phyloP scores from a whole-genome alignment of 768 basidiomycete species.

The Rhodotorula toruloides region DNA sequence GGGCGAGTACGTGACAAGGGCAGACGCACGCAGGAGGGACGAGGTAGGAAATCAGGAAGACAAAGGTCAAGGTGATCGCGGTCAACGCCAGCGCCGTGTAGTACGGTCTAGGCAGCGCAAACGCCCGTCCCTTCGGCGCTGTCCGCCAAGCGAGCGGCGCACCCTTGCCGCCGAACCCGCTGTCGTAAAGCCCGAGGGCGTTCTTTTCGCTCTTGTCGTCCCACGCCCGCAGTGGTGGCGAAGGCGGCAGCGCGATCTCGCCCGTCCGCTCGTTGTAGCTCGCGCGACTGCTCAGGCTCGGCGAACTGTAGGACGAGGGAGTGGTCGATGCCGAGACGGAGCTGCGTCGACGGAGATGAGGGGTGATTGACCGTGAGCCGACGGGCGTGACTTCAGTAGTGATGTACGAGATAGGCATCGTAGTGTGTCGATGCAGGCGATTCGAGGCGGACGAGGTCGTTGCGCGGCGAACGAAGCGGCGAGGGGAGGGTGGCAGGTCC shows the following conservation, averaged over 20 bases:
- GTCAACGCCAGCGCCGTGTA: conserved; percentile 17
- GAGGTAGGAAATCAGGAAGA: conserved; percentile 27
- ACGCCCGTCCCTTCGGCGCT: conserved; percentile 10
- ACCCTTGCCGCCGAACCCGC: neutral
- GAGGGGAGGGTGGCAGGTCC: too few species aligned
- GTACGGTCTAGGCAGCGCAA: conserved; percentile 15
- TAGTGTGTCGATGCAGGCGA: too few species aligned
- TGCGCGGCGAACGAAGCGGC: neutral
- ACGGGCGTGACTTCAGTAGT: neutral
- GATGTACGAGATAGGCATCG: conserved; percentile 14
- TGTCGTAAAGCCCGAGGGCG: conserved; percentile 15
- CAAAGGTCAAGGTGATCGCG: conserved; percentile 6
- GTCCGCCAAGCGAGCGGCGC: conserved; percentile 2
- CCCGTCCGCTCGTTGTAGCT: conserved; percentile 26
- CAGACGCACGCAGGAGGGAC: conserved; percentile 25
- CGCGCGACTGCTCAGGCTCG: too few species aligned
- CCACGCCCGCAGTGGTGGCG: conserved; percentile 29
- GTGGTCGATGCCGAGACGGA: conserved; percentile 16
- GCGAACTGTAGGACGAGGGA: conserved; percentile 9
- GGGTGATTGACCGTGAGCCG: neutral
- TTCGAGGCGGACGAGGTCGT: neutral
- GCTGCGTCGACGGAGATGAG: conserved; percentile 16
- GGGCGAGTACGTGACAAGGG: neutral
- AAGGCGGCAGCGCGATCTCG: conserved; percentile 28
- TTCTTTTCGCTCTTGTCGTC: conserved; percentile 31